Conservation (phyloP, 2,329 filamentous ascomycete species). For the Eurotiales sp. region DNA sequence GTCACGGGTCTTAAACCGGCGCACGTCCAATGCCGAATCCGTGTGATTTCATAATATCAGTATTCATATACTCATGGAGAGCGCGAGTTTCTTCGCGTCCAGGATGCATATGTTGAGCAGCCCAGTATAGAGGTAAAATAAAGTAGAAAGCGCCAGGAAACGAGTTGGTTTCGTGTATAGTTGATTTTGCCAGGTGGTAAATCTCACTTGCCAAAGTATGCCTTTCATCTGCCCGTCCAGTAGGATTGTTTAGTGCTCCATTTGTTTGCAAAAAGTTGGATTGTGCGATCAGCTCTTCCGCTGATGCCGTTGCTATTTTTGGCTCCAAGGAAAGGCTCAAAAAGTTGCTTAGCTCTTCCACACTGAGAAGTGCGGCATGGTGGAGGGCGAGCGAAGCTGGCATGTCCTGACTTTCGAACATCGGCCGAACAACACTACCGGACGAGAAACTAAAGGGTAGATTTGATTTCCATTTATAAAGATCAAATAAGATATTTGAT, state of each 20-base stretch:
- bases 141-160: not conserved
- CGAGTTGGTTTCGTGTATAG: not conserved
- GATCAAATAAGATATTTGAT: too few relatives aligned
- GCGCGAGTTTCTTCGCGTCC: not conserved
- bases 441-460: too few relatives aligned
- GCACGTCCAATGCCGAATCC: not conserved
- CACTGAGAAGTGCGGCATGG: not conserved
- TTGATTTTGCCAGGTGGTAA: not conserved
- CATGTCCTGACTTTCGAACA: too few relatives aligned
- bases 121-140: not conserved
- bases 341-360: not conserved
- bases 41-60: not conserved
- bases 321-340: not conserved
- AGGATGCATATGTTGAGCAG: not conserved
- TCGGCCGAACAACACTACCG: too few relatives aligned
- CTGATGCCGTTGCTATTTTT: not conserved
- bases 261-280: not conserved
- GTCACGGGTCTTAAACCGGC: not conserved
- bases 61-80: not conserved
- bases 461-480: too few relatives aligned
- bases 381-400: not conserved
- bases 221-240: not conserved
- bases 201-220: not conserved
- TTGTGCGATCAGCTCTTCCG: not conserved
- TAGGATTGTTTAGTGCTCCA: not conserved